Evolutionary conservation across 768 basidiomycete species (phyloP).

Genomic region (Gloeopeniophorella convolvens): DNA sequence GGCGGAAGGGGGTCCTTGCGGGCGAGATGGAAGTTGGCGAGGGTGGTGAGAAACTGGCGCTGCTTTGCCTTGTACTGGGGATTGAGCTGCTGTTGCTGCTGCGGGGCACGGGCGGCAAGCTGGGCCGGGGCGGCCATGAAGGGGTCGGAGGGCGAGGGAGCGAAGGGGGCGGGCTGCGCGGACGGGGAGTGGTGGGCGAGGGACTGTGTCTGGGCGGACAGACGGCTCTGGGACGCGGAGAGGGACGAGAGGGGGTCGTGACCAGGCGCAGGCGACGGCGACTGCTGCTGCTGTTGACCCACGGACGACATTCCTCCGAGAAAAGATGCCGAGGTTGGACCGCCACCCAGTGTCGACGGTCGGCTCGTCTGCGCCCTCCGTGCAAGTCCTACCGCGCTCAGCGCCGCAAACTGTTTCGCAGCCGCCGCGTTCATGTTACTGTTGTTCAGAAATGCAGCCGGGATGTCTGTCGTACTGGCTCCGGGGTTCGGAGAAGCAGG

Average conservation of each 20-base stretch:
- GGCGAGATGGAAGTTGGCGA: slow-evolving; percentile 53
- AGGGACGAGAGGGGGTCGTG: slow-evolving; percentile 24
- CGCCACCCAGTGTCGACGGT: slow-evolving; percentile 36
- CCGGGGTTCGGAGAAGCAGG: slow-evolving; percentile 17
- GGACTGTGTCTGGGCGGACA: slow-evolving; percentile 25
- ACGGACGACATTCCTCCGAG: slow-evolving; percentile 50
- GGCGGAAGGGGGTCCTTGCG: slow-evolving; percentile 67
- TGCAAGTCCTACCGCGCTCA: slow-evolving; percentile 57
- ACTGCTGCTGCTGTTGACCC: slow-evolving; percentile 20
- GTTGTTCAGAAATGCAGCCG: slow-evolving; percentile 4
- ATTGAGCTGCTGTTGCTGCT: slow-evolving; percentile 28
- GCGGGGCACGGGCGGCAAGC: slow-evolving; percentile 31
- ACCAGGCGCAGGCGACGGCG: slow-evolving; percentile 20
- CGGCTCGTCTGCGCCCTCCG: slow-evolving; percentile 40
- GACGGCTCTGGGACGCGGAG: slow-evolving; percentile 17
- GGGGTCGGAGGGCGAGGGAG: slow-evolving; percentile 15
- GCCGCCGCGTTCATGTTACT: slow-evolving; percentile 52
- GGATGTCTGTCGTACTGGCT: slow-evolving; percentile 1
- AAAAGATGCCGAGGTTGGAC: slow-evolving; percentile 59
- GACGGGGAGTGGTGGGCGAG: slow-evolving; percentile 37
- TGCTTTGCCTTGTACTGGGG: slow-evolving; percentile 44
- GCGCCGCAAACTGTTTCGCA: slow-evolving; percentile 78
- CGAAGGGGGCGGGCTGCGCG: slow-evolving; percentile 10
- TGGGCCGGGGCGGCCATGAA: slow-evolving; percentile 29
- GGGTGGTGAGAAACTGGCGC: slow-evolving; percentile 50